Percentiles rank a stretch among this genome's conserved stretches.
Evolutionary conservation across 2,329 filamentous ascomycete genomes (phyloP).

Genomic region (Didymella arachidicola): DNA sequence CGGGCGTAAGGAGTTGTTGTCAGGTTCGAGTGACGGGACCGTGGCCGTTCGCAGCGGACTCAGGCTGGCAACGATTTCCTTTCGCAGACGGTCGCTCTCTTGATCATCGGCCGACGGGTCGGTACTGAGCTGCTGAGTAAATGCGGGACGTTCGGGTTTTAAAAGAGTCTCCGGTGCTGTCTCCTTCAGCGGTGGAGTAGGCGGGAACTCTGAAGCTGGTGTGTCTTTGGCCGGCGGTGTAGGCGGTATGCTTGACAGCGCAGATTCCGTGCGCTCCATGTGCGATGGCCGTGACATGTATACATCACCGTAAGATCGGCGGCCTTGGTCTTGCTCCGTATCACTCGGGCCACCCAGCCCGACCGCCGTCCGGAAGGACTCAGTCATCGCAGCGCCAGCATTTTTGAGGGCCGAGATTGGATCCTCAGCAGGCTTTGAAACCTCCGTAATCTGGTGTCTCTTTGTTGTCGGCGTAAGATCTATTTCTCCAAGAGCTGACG

Average conservation of each 20-base stretch:
- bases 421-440: constrained; percentile 31
- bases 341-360: constrained; percentile 40
- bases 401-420: constrained; percentile 56
- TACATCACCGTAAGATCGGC: constrained; percentile 43
- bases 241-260: constrained; percentile 51
- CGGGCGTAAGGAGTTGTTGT: constrained; percentile 39
- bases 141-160: constrained; percentile 34
- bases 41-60: constrained; percentile 47
- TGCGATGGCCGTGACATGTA: constrained; percentile 49
- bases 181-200: constrained; percentile 50
- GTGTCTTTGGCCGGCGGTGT: constrained; percentile 59
- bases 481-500: constrained; percentile 35
- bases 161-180: constrained; percentile 38
- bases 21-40: constrained; percentile 28
- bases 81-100: constrained; percentile 74
- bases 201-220: constrained; percentile 40
- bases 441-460: constrained; percentile 41
- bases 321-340: constrained; percentile 12
- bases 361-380: constrained; percentile 53
- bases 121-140: constrained; percentile 55
- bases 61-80: constrained; percentile 77
- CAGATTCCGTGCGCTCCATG: constrained; percentile 48
- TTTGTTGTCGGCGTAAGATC: constrained; percentile 49
- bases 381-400: constrained; percentile 58
- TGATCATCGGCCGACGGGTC: constrained; percentile 64